Evolutionary conservation across 2,329 filamentous ascomycete genomes (phyloP), one percentile per base, ranked within the genome.

Genomic region (Monilinia vaccinii-corymbosi): DNA sequence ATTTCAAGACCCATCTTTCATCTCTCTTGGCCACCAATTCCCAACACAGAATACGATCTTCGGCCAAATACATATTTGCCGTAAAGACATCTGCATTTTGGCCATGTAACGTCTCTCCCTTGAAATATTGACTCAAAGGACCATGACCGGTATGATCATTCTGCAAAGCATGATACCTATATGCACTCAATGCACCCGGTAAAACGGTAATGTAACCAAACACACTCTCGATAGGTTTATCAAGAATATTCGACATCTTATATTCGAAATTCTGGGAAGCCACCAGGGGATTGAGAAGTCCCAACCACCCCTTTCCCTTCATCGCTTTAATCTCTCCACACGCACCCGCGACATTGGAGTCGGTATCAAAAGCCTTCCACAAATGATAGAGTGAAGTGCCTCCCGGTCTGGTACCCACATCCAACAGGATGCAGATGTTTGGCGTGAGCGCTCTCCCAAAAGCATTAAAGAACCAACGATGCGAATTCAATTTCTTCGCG

Each of bases 201-300:
- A 99, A 77, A 67, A 99, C 94, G 7, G 93, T 97, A 67, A 99
- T 99, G 72, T 97, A 99, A 2, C 94, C 94, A 73, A 99, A 99
- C 0, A 96, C 93, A 0, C 91, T 96, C 73, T 99, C 94, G 2
- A 99, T 78, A 0, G 94, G 94, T 74, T 99, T 99, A 73, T 99
- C 94, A 31, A 99, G 80, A 69, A 99, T 99, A 69, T 99, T 99
- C 45, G 91, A 96, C 91, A 99, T 97, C 75, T 99, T 99, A 79
- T 99, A 99, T 77, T 99, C 94, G 67, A 99, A 99, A 73, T 99
- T 99, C 70, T 99, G 94, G 49, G 91, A 96, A 0, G 94, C 94
- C 18, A 99, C 93, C 7, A 99, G 79, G 0, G 94, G 94, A 69
- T 99, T 99, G 49, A 99, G 78, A 18, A 99, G 80, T 64, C 93